Conservation (phyloP, 1,284 basidiomycete genomes). For the Apiotrichum siamense region DNA sequence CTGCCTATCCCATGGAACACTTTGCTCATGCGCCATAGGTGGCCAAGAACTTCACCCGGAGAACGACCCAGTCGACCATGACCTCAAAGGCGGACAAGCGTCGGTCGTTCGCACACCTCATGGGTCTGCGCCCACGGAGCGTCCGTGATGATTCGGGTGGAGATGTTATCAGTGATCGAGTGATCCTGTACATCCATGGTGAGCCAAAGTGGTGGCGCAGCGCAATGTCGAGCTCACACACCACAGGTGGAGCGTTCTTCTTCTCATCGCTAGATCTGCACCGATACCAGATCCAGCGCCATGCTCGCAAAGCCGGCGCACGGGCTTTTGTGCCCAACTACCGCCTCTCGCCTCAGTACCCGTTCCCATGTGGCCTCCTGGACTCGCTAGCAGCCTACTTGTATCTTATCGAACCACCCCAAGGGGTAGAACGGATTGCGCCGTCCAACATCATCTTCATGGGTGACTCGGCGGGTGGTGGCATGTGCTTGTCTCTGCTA, state of each 20-base stretch:
- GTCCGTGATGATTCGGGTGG: constrained; percentile 35
- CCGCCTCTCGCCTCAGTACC: constrained; percentile 83
- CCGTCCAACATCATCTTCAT: constrained; percentile 76
- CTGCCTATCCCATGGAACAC: too few species aligned
- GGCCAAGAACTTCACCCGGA: constrained; percentile 46
- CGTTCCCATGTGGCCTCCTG: constrained; percentile 59
- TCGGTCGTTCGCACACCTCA: neutral
- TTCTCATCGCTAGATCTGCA: constrained; percentile 37
- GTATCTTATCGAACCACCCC: constrained; percentile 65
- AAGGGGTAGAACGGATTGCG: constrained; percentile 68
- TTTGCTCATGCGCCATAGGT: constrained; percentile 30
- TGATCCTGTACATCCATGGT: constrained; percentile 47
- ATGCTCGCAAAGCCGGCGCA: constrained; percentile 81
- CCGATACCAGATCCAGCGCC: constrained; percentile 76
- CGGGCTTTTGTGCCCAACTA: constrained; percentile 74
- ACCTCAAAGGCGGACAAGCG: neutral
- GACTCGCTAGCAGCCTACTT: constrained; percentile 51
- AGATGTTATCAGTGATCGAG: constrained; percentile 39
- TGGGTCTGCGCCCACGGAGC: constrained; percentile 3
- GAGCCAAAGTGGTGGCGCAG: constrained; percentile 1
- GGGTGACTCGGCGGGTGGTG: constrained; percentile 91
- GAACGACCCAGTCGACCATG: neutral
- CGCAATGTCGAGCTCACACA: neutral
- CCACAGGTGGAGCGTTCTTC: constrained; percentile 46
- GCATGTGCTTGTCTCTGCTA: constrained; percentile 73